Evolutionary conservation across 805 yeast genomes (phyloP), one percentile per base, ranked within the genome.

Genomic region (Candida xiaguanensis): DNA sequence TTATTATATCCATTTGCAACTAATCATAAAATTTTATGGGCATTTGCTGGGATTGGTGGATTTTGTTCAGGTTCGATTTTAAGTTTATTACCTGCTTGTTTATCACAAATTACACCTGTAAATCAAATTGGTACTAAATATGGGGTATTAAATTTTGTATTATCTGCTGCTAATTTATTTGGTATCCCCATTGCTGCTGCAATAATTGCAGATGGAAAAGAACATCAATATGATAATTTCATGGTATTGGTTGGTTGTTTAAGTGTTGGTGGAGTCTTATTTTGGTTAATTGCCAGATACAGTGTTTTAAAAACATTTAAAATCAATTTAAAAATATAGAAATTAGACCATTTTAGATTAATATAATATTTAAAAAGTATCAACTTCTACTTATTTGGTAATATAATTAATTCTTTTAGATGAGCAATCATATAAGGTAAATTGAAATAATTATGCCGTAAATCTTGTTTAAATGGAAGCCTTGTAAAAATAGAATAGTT

Each of bases 101-200:
- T 82, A 15, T 77, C 85, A 0, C 77, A 75, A 34, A 76, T 84
- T 22, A 74, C 81, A 4, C 56, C 58, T 6, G 70, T 59, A 9
- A 52, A 56, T 33, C 58, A 63, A 34, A 59, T 65, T 41, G 70
- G 70, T 26, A 59, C 58, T 34, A 55, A 58, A 26, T 65, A 64
- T 40, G 68, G 70, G 1, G 42, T 63, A 17, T 51, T 64, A 36
- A 57, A 61, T 41, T 52, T 60, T 19, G 48, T 54, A 34, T 47
- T 59, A 23, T 56, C 63, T 38, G 33, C 58, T 23, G 67, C 63
- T 9, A 62, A 61, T 39, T 50, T 62, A 11, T 50, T 61, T 35
- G 66, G 64, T 15, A 48, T 62, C n/a, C 66, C 67, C 5, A 47
- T 60, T 15, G 67, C 63, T 8, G 58, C 64, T 24, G 53, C 52